Percentiles rank a stretch among this genome's conserved stretches.
phyloP scores from a whole-genome alignment of 306 rosid genomes.

The Begonia peltatifolia region DNA sequence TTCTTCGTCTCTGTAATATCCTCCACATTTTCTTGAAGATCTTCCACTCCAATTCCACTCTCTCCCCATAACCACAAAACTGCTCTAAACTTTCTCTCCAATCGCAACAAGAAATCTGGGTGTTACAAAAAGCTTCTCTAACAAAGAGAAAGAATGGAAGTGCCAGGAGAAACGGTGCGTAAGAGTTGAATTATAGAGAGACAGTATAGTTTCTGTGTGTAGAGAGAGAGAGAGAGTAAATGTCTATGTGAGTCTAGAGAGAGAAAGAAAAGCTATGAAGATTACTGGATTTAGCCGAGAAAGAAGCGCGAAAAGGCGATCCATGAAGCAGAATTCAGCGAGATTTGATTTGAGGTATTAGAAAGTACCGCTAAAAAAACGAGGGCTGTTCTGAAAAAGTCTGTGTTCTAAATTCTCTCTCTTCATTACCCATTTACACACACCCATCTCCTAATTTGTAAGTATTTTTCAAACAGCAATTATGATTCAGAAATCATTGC shows the following conservation, averaged over 20 bases:
- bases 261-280: slow-evolving; percentile 10
- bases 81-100: slow-evolving; percentile 1
- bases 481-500: too few relatives aligned
- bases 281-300: slow-evolving; percentile 16
- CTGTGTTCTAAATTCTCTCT: too few relatives aligned
- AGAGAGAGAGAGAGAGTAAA: slow-evolving; percentile 7
- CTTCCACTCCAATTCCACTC: slow-evolving; percentile 50
- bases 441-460: too few relatives aligned
- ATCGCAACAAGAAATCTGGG: slow-evolving; percentile 8
- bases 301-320: slow-evolving; percentile 64
- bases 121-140: neutral
- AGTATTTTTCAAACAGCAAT: too few relatives aligned
- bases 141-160: slow-evolving; percentile 18
- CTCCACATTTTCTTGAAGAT: slow-evolving; percentile 28
- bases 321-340: slow-evolving; percentile 43
- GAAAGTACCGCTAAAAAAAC: too few relatives aligned
- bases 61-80: slow-evolving; percentile 37
- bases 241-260: neutral
- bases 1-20: slow-evolving; percentile 1
- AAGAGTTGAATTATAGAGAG: neutral
- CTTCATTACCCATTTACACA: too few relatives aligned
- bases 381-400: too few relatives aligned
- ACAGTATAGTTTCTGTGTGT: neutral
- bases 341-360: slow-evolving; percentile 24
- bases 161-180: slow-evolving; percentile 16